A percentile compares a stretch with the other conserved stretches of the same genome.
Evolutionary conservation across 2,329 filamentous ascomycete species (phyloP).

Genomic region (Exophiala bonariae): DNA sequence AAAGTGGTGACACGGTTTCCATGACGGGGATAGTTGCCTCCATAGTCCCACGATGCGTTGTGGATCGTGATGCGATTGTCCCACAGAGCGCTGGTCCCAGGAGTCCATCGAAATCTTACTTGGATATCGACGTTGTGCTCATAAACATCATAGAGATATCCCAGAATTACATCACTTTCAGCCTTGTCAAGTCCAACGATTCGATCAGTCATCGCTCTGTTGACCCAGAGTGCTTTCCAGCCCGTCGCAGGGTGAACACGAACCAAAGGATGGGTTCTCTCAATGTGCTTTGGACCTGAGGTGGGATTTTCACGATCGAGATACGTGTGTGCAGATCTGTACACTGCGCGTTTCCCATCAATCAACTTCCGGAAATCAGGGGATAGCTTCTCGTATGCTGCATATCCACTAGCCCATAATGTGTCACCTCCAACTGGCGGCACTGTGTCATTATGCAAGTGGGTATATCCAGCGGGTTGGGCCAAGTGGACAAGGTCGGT

Average conservation of each 20-base stretch:
- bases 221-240: slow-evolving; percentile 58
- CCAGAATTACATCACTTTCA: slow-evolving; percentile 38
- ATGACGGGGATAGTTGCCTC: slow-evolving; percentile 47
- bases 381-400: slow-evolving; percentile 55
- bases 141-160: slow-evolving; percentile 36
- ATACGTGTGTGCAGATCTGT: slow-evolving; percentile 44
- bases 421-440: slow-evolving; percentile 55
- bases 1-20: slow-evolving; percentile 70
- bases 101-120: slow-evolving; percentile 25
- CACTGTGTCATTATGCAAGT: slow-evolving; percentile 48
- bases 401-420: slow-evolving; percentile 67
- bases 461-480: slow-evolving; percentile 55
- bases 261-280: slow-evolving; percentile 56
- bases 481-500: slow-evolving; percentile 57
- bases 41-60: slow-evolving; percentile 36
- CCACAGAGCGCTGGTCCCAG: slow-evolving; percentile 25
- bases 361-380: neutral
- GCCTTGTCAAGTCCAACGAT: slow-evolving; percentile 47
- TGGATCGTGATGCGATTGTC: slow-evolving; percentile 50
- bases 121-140: slow-evolving; percentile 40
- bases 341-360: slow-evolving; percentile 24
- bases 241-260: slow-evolving; percentile 65
- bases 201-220: slow-evolving; percentile 39
- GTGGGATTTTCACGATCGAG: slow-evolving; percentile 59
- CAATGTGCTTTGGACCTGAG: slow-evolving; percentile 42